Evolutionary conservation across 352 stramenopile species (phyloP).

Genomic region (Phytophthora aleatoria): DNA sequence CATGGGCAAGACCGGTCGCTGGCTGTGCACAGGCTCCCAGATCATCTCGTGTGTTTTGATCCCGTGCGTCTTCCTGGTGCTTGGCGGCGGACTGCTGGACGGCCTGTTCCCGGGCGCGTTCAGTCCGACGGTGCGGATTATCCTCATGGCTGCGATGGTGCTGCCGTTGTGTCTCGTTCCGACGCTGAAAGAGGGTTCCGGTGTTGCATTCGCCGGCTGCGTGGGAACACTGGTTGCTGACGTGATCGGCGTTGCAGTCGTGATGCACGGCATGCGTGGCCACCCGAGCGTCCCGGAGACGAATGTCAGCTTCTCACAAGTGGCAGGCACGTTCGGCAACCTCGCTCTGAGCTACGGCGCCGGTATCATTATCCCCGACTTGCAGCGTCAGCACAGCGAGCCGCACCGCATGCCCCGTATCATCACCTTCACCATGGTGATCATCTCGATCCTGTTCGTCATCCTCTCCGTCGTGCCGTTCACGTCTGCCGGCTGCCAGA

Average conservation of each 20-base stretch:
- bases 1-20: constrained; percentile 43
- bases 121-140: constrained; percentile 40
- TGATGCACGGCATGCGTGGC: constrained; percentile 36
- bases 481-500: constrained; percentile 56
- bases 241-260: constrained; percentile 37
- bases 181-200: constrained; percentile 38
- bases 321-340: constrained; percentile 50
- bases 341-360: constrained; percentile 55
- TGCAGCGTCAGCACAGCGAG: constrained; percentile 34
- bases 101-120: constrained; percentile 42
- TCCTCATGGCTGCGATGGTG: constrained; percentile 44
- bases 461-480: constrained; percentile 42
- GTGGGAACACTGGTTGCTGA: constrained; percentile 48
- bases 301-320: constrained; percentile 37
- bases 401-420: constrained; percentile 34
- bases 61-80: constrained; percentile 41
- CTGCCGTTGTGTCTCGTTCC: constrained; percentile 40
- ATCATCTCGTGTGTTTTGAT: constrained; percentile 43
- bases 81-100: constrained; percentile 34
- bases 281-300: constrained; percentile 39
- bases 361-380: constrained; percentile 35
- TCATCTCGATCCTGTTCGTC: constrained; percentile 42
- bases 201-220: constrained; percentile 39
- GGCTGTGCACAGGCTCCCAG: constrained; percentile 43
- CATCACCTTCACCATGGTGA: constrained; percentile 38